These are phyloP conservation scores for Phytopythium oedochilum DNA, from an alignment of 352 stramenopile species.

Conservation along the genomic window DNA sequence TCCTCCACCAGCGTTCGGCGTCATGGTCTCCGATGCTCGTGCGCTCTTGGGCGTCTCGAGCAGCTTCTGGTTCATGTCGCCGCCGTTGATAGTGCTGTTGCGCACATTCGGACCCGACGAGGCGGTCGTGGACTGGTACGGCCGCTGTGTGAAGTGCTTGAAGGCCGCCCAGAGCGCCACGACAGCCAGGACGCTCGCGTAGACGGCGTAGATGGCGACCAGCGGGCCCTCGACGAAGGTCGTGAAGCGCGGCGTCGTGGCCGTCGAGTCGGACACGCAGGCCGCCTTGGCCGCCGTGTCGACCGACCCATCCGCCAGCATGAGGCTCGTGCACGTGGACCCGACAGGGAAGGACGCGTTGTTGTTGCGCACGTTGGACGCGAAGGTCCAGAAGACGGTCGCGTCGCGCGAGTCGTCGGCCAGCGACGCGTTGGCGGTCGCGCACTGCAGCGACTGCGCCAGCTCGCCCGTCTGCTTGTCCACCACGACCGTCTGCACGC, in stretches of 20 bases:
- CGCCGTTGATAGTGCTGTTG: constrained; percentile 1
- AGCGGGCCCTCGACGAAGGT: constrained; percentile 7
- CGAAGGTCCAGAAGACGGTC: constrained; percentile 35
- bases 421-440: constrained; percentile 20
- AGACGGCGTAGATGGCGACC: constrained; percentile 8
- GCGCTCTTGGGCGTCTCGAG: constrained; percentile 1
- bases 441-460: constrained; percentile 25
- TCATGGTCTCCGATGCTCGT: constrained; percentile 2
- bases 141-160: constrained; percentile 3
- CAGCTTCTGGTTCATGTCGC: constrained; percentile 5
- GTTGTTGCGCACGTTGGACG: constrained; percentile 26
- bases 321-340: constrained; percentile 16
- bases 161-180: constrained; percentile 6
- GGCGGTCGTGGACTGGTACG: neutral
- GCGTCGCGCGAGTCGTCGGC: constrained; percentile 20
- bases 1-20: neutral
- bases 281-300: constrained; percentile 6
- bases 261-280: neutral
- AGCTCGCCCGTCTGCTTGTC: constrained; percentile 12
- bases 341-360: constrained; percentile 32
- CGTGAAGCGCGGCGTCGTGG: constrained; percentile 7
- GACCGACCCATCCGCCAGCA: constrained; percentile 5
- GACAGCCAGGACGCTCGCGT: constrained; percentile 5
- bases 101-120: neutral
- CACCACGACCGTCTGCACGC: constrained; percentile 14